Evolutionary conservation across 208 protist genomes (phyloP), one percentile per base, ranked within the genome.

Genomic region (Hexamita inflata): DNA sequence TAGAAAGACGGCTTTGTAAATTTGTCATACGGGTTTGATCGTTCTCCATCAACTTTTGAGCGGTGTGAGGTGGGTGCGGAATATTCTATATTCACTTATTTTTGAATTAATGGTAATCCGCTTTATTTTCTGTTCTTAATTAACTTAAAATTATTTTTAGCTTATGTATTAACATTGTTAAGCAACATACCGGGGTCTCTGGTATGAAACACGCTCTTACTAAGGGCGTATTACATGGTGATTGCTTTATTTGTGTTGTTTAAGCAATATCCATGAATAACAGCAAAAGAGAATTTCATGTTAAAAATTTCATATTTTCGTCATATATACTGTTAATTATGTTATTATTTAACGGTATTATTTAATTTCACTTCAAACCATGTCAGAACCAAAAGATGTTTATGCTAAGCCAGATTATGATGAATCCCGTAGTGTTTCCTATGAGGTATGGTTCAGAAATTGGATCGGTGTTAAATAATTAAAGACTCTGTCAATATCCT

Each of bases 321-420:
- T 53, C 4, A 53, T 53, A 53, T 19, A 53, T 53, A 53, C 4
- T 53, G 19, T 53, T 53, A 24, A 53, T 53, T 24, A 24, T 24
- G 4, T 53, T 4, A 53, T 53, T 19, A 53, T 53, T 53, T 53
- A 19, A 53, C 4, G 45, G 4, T 24, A 53, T 24, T 53, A 53
- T 53, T 53, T 53, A 24, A 53, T 24, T 53, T 53, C 45, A 53
- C 45, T 24, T 53, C 19, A 53, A n/a, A n/a, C n/a, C n/a, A n/a
- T n/a, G n/a, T n/a, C n/a, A n/a, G 60, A 66, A 15, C 15, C 60
- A 38, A 66, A 66, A 30, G 34, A 15, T n/a, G 34, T 30, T 15
- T 66, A 66, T 38, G 64, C 64, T 11, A 70, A 70, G 35, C 64
- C 64, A 49, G 64, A 70, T 19, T 70, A 70, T 38, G 64, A 70